Evolutionary conservation across 768 basidiomycete genomes (phyloP).

Genomic region (Antrodiella citrinella): DNA sequence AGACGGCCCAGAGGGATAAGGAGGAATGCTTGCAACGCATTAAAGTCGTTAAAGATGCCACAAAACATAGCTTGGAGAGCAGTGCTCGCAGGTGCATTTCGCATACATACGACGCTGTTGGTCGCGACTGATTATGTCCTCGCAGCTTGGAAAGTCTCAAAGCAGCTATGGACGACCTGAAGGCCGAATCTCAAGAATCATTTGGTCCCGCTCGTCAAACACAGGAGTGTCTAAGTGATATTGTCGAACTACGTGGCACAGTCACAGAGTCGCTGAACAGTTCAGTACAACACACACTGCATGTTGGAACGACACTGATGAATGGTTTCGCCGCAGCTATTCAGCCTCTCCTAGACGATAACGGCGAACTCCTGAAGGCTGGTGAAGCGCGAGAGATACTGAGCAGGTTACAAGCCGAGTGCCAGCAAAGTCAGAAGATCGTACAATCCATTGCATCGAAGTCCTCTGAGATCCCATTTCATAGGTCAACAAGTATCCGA

Average conservation of each 20-base stretch:
- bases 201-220: constrained; percentile 14
- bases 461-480: not conserved
- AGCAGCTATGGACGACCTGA: constrained; percentile 13
- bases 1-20: constrained; percentile 14
- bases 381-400: constrained; percentile 11
- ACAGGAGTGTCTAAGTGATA: constrained; percentile 13
- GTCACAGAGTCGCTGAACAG: constrained; percentile 13
- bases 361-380: constrained; percentile 10
- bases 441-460: not conserved
- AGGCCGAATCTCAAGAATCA: constrained; percentile 15
- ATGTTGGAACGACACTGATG: not conserved
- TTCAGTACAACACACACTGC: constrained; percentile 1
- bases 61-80: constrained; percentile 16
- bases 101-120: not conserved
- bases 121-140: constrained; percentile 1
- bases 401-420: constrained; percentile 14
- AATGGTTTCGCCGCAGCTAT: constrained; percentile 10
- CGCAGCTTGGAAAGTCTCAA: constrained; percentile 13
- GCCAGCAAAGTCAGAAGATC: constrained; percentile 16
- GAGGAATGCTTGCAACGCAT: constrained; percentile 17
- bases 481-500: constrained; percentile 43
- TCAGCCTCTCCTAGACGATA: constrained; percentile 14
- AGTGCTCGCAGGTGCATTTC: constrained; percentile 15
- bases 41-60: constrained; percentile 17
- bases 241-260: constrained; percentile 14